phyloP scores from a whole-genome alignment of 139 green algal genomes.

The Chlamydomonas sphaeroides region DNA sequence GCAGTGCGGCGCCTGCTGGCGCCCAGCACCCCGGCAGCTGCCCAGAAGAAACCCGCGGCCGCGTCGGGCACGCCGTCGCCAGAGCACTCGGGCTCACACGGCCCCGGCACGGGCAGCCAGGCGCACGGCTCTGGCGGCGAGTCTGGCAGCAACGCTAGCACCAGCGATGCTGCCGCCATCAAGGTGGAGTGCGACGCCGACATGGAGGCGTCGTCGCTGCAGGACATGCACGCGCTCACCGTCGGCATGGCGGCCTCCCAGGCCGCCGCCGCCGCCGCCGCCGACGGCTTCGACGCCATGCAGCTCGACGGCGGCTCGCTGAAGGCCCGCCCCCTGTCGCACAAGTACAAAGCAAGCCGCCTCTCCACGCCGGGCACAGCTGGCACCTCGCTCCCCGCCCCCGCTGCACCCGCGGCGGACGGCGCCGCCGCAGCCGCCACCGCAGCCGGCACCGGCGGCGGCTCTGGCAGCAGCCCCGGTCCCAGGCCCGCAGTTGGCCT shows the following conservation, averaged over 20 bases:
- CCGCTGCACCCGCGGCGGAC: no score
- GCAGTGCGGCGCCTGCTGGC: slow-evolving; percentile 27
- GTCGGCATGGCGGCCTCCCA: background rate
- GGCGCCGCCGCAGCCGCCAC: background rate
- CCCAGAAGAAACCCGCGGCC: slow-evolving; percentile 10
- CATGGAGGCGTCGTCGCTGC: slow-evolving; percentile 32
- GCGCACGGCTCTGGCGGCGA: slow-evolving; percentile 29
- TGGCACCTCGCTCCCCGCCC: no score
- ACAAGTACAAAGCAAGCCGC: slow-evolving; percentile 9
- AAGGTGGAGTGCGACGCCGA: slow-evolving; percentile 27
- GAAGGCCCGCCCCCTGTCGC: background rate
- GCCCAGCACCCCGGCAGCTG: background rate
- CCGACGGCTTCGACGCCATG: background rate
- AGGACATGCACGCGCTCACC: slow-evolving; percentile 14
- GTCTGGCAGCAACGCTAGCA: slow-evolving; percentile 43
- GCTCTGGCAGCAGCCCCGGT: background rate
- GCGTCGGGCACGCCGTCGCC: slow-evolving; percentile 22
- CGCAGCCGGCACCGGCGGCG: background rate
- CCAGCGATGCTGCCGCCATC: slow-evolving; percentile 16
- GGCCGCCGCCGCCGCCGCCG: background rate
- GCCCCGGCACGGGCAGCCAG: background rate
- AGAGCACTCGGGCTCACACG: slow-evolving; percentile 16
- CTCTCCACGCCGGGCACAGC: no score
- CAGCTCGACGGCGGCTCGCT: background rate
- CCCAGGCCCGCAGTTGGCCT: slow-evolving; percentile 35